Conservation (phyloP, 2,329 filamentous ascomycete genomes). For the Calonectria crousiana region DNA sequence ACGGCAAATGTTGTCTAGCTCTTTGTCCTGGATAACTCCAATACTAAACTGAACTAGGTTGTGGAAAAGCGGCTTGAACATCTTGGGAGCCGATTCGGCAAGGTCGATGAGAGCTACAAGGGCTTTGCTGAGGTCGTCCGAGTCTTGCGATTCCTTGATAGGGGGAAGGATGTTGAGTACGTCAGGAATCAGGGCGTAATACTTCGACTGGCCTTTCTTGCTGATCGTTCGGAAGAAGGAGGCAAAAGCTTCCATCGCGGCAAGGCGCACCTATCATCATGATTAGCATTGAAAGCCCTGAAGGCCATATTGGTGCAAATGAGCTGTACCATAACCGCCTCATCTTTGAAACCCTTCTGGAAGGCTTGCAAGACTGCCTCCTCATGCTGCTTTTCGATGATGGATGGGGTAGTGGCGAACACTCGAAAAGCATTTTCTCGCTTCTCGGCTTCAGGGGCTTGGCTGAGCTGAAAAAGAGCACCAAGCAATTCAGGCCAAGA, state of each 20-base stretch:
- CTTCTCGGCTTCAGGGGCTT: conserved; percentile 84
- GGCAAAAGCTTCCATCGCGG: conserved; percentile 96
- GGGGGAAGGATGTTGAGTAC: conserved; percentile 95
- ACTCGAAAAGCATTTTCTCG: conserved; percentile 95
- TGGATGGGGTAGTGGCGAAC: conserved; percentile 92
- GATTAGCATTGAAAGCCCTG: conserved; percentile 29
- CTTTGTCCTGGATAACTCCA: conserved; percentile 95
- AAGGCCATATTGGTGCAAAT: conserved; percentile 13
- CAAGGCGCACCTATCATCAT: conserved; percentile 78
- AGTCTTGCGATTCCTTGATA: conserved; percentile 91
- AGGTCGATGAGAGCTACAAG: conserved; percentile 93
- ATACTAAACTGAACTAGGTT: conserved; percentile 94
- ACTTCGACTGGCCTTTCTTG: conserved; percentile 91
- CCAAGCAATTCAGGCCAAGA: conserved; percentile 91
- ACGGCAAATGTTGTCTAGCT: conserved; percentile 87
- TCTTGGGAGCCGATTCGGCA: conserved; percentile 93
- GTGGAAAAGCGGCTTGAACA: conserved; percentile 96
- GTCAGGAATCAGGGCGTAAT: conserved; percentile 87
- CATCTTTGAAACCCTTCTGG: conserved; percentile 91
- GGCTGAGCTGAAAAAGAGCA: conserved; percentile 89
- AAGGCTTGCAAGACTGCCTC: conserved; percentile 91
- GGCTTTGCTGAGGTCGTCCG: conserved; percentile 90
- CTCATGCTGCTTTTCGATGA: conserved; percentile 97
- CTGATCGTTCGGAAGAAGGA: conserved; percentile 92
- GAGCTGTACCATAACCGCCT: conserved; percentile 76